These are phyloP conservation scores for Rostrohypoxylon terebratum DNA, from an alignment of 495 filamentous ascomycete species.

Conservation along the genomic window DNA sequence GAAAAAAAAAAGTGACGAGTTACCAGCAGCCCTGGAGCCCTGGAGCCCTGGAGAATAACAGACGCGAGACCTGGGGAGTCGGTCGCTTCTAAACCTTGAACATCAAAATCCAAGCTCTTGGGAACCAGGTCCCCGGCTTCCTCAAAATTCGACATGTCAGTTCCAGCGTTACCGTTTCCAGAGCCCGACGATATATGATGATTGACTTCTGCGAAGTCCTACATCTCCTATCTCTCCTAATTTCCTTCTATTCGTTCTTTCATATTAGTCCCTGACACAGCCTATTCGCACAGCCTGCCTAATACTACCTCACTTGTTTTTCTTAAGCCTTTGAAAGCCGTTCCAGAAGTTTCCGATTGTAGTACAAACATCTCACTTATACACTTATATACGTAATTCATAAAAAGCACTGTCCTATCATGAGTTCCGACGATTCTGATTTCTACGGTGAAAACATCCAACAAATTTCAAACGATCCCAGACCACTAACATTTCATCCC, in stretches of 20 bases:
- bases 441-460: constrained; percentile 69
- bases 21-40: background rate
- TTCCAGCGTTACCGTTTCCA: background rate
- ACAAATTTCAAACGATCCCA: constrained; percentile 5
- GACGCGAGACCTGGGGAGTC: background rate
- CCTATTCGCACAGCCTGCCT: background rate
- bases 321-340: background rate
- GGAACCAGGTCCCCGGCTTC: background rate
- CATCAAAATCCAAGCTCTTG: constrained; percentile 21
- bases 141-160: constrained; percentile 1
- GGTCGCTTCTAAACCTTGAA: constrained; percentile 7
- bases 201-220: constrained; percentile 7
- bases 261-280: too few relatives aligned
- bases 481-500: constrained; percentile 32
- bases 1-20: too few relatives aligned
- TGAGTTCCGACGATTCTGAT: constrained; percentile 75
- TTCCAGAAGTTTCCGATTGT: background rate
- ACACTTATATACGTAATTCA: background rate
- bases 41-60: background rate
- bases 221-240: background rate
- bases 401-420: constrained; percentile 14
- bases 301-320: background rate
- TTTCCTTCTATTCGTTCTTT: constrained; percentile 5
- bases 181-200: background rate
- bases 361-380: constrained; percentile 4